These are phyloP conservation scores for Pythium insidiosum DNA, from an alignment of 352 stramenopile species.

Conservation along the genomic window DNA sequence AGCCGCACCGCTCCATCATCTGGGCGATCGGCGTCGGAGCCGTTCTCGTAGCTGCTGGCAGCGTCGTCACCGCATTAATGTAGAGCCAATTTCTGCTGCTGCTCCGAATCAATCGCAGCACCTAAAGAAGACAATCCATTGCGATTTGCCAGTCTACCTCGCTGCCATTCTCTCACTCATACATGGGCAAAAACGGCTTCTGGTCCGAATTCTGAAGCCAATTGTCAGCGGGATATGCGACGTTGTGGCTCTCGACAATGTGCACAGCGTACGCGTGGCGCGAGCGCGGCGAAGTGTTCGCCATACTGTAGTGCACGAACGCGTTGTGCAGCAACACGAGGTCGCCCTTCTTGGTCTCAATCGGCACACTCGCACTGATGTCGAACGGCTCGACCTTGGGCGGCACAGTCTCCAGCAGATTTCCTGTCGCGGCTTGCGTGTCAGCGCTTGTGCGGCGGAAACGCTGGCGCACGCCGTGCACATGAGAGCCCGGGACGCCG, in stretches of 20 bases:
- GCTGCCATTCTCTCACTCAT: constrained; percentile 15
- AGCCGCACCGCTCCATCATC: constrained; percentile 12
- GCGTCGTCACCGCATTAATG: background rate
- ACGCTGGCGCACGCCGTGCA: constrained; percentile 77
- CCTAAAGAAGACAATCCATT: background rate
- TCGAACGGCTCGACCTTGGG: constrained; percentile 46
- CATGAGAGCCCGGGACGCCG: constrained; percentile 88
- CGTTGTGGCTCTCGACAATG: constrained; percentile 88
- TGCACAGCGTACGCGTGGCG: constrained; percentile 96
- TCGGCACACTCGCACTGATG: constrained; percentile 38
- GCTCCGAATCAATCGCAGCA: background rate
- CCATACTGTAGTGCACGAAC: constrained; percentile 93
- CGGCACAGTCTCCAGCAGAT: constrained; percentile 58
- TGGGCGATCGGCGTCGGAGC: constrained; percentile 14
- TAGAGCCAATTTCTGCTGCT: too few relatives aligned
- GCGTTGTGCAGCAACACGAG: constrained; percentile 89
- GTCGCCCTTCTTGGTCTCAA: constrained; percentile 90
- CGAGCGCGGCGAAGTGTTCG: constrained; percentile 84
- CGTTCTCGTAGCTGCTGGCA: background rate
- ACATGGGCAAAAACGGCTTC: constrained; percentile 56
- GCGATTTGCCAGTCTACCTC: background rate
- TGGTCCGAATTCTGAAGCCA: constrained; percentile 90
- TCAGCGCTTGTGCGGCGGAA: constrained; percentile 58
- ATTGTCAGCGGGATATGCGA: constrained; percentile 85
- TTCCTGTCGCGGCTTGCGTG: constrained; percentile 25